Conservation (phyloP, 2,329 filamentous ascomycete genomes). For the Alternaria sp. region DNA sequence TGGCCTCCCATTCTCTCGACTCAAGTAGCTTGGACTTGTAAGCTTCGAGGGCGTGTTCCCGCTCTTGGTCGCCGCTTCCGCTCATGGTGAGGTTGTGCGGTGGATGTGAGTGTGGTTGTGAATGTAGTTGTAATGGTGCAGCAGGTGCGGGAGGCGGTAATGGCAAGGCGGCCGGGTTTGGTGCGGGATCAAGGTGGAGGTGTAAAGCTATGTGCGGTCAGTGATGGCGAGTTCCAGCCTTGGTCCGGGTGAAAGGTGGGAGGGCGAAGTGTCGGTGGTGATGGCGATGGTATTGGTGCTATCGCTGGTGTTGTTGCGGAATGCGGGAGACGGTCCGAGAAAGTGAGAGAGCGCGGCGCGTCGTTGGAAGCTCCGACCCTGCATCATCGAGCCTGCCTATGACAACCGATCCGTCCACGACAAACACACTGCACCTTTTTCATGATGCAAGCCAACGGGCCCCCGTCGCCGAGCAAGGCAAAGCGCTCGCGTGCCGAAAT, state of each 20-base stretch:
- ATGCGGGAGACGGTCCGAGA: not conserved
- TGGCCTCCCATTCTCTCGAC: constrained; percentile 98
- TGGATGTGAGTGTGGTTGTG: constrained; percentile 1
- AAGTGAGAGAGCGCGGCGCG: not conserved
- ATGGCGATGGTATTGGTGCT: not conserved
- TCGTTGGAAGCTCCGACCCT: not conserved
- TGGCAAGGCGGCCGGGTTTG: not conserved
- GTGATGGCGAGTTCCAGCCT: not conserved
- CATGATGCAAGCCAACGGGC: constrained; percentile 16
- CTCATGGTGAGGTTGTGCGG: constrained; percentile 41
- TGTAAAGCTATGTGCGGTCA: not conserved
- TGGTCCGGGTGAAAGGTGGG: not conserved
- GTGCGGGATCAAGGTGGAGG: not conserved
- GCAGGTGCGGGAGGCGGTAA: not conserved
- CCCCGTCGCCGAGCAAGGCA: constrained; percentile 34
- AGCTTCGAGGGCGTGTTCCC: constrained; percentile 60
- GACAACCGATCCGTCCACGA: constrained; percentile 4
- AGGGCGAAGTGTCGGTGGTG: not conserved
- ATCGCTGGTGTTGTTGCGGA: not conserved
- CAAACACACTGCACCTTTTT: not conserved
- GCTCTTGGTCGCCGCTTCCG: constrained; percentile 57
- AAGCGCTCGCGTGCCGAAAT: constrained; percentile 39
- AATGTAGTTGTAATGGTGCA: constrained; percentile 1
- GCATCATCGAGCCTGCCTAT: not conserved
- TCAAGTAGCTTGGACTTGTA: constrained; percentile 72